These are phyloP conservation scores for Ophiostoma montium DNA, from an alignment of 2,329 filamentous ascomycete species.

Conservation along the genomic window DNA sequence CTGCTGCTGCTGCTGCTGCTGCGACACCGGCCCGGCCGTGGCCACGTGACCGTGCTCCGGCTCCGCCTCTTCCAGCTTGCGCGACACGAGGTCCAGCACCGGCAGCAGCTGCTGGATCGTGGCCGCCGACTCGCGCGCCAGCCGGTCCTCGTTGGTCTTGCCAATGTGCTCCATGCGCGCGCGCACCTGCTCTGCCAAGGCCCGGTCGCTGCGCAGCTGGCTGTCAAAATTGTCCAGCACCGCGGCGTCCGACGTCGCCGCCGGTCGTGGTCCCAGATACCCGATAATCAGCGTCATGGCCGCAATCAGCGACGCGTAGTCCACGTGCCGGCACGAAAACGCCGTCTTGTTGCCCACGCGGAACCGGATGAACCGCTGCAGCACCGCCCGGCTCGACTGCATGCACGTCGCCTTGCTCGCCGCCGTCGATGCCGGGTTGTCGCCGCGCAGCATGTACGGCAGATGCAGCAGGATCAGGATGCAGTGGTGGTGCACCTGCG, in stretches of 20 bases:
- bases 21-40: background rate
- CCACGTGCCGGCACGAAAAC: conserved; percentile 32
- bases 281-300: conserved; percentile 36
- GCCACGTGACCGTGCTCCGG: background rate
- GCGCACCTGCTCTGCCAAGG: conserved; percentile 23
- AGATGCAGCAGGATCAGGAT: conserved; percentile 39
- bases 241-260: background rate
- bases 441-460: conserved; percentile 33
- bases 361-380: conserved; percentile 34
- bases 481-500: conserved; percentile 36
- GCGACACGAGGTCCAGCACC: conserved; percentile 21
- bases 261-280: conserved; percentile 26
- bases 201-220: conserved; percentile 22
- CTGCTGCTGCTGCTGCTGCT: too few species aligned
- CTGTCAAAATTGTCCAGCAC: conserved; percentile 9
- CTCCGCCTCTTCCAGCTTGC: conserved; percentile 4
- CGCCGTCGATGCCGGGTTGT: conserved; percentile 13
- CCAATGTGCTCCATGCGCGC: conserved; percentile 27
- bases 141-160: conserved; percentile 24
- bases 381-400: conserved; percentile 34
- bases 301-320: conserved; percentile 38
- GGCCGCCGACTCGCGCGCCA: conserved; percentile 27
- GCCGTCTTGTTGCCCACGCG: conserved; percentile 24
- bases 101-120: conserved; percentile 30
- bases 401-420: conserved; percentile 34